A percentile compares a stretch with the other conserved stretches of the same genome.
These are phyloP conservation scores for Clavispora phyllophila DNA, from an alignment of 805 yeast genomes.

Conservation along the genomic window DNA sequence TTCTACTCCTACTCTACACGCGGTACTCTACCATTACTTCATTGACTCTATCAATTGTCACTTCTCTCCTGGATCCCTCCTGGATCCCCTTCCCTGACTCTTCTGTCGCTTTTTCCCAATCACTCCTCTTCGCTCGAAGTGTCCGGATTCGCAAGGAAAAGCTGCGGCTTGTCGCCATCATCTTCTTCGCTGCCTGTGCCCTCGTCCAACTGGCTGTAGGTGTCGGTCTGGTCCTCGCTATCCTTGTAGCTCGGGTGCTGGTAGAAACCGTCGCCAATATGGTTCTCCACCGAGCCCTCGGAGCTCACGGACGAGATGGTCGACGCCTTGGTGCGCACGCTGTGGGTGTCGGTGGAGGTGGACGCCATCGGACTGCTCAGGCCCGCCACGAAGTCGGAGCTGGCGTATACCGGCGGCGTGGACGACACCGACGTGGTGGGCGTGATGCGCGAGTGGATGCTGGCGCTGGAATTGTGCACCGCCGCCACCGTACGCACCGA, in stretches of 20 bases:
- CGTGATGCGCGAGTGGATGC: constrained; percentile 4
- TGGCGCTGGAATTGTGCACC: not conserved
- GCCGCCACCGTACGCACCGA: not conserved
- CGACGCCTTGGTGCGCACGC: constrained; percentile 14
- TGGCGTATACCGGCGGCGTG: not conserved
- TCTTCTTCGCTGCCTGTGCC: constrained; percentile 16
- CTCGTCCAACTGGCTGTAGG: constrained; percentile 4
- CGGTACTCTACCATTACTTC: too few relatives aligned
- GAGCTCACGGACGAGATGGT: constrained; percentile 21
- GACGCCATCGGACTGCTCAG: constrained; percentile 23
- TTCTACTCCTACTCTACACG: too few relatives aligned
- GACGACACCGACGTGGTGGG: constrained; percentile 13
- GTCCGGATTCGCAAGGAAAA: constrained; percentile 59
- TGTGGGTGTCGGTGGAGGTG: constrained; percentile 11
- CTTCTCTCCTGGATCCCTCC: too few relatives aligned
- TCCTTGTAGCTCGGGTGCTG: constrained; percentile 38
- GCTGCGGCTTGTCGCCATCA: constrained; percentile 35
- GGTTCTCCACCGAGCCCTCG: constrained; percentile 26
- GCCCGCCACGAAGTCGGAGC: not conserved
- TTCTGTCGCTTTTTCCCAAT: too few relatives aligned
- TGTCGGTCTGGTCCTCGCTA: constrained; percentile 19
- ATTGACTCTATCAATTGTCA: too few relatives aligned
- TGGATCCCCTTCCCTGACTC: too few relatives aligned
- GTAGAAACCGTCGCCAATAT: constrained; percentile 29
- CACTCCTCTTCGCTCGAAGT: constrained; percentile 35